Conservation (phyloP, 208 protist species). For the Trypanosoma brucei region DNA sequence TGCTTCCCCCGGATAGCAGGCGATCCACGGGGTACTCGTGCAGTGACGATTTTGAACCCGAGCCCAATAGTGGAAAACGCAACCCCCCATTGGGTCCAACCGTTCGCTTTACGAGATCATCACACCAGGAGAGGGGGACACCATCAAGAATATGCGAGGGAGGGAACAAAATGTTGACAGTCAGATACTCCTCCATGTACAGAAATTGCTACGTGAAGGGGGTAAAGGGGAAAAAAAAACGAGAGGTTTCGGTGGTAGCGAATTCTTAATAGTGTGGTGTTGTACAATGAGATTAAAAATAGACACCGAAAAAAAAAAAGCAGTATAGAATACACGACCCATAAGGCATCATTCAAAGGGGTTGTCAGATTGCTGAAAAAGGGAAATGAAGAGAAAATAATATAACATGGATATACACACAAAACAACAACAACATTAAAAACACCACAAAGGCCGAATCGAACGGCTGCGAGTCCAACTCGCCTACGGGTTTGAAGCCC, state of each 20-base stretch:
- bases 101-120: not conserved
- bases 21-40: conserved; percentile 3
- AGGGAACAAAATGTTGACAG: not conserved
- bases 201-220: not conserved
- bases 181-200: not conserved
- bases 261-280: no score
- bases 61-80: no score
- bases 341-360: no score
- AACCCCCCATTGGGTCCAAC: not conserved
- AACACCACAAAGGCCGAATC: conserved; percentile 91
- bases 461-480: conserved; percentile 91
- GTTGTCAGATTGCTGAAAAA: not conserved
- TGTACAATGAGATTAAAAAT: no score
- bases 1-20: not conserved
- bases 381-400: conserved; percentile 2
- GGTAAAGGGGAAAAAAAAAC: conserved; percentile 1
- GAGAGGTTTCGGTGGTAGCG: not conserved
- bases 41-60: not conserved
- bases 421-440: not conserved
- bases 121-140: conserved; percentile 9
- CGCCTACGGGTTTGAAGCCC: conserved; percentile 91
- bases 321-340: no score
- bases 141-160: not conserved
- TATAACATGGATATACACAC: not conserved
- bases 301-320: no score